Evolutionary conservation across 768 basidiomycete genomes (phyloP), one percentile per base, ranked within the genome.

Genomic region (Pleurotus eryngii): DNA sequence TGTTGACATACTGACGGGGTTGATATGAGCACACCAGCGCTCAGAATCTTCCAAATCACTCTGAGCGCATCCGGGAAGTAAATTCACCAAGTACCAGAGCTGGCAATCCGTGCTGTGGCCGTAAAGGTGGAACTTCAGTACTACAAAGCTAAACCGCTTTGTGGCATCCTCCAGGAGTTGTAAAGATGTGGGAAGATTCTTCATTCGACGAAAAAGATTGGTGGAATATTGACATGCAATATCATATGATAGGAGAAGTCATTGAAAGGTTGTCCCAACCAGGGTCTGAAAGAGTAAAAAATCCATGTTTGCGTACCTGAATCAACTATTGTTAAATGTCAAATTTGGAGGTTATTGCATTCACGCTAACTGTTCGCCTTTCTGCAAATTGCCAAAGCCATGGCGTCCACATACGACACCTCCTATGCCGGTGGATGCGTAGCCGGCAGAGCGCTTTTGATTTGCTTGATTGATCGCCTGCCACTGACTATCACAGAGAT

Each of bases 51-150:
- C 74, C 0, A 57, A 65, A 1, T 61, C 56, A 4, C 70, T 58
- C 18, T 73, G 75, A n/a, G 68, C 73, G 48, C 73, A 71, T 18
- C 55, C 27, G 39, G 54, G 49, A 42, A 46, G 46, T 27, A 43
- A 56, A 30, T 20, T 63, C 55, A 65, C 40, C 1, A 62, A 58
- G 38, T 27, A 57, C 5, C 18, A 1, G 22, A 20, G 24, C 30
- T 56, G 60, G 40, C 63, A 64, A 11, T 56, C 24, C 4, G 37
- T 48, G 2, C 40, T 22, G 48, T 64, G 63, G 3, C 24, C 64
- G 12, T 47, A 37, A 38, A 48, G 24, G 18, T 57, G 56, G 26
- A 48, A 49, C 18, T 49, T 50, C 20, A 49, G 56, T 14, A 57
- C 38, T 12, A 57, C 22, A 18, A 24, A 51, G 39, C 46, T 22